Evolutionary conservation across 306 rosid genomes (phyloP), one percentile per base, ranked within the genome.

Genomic region (Sechiopsis laciniata): DNA sequence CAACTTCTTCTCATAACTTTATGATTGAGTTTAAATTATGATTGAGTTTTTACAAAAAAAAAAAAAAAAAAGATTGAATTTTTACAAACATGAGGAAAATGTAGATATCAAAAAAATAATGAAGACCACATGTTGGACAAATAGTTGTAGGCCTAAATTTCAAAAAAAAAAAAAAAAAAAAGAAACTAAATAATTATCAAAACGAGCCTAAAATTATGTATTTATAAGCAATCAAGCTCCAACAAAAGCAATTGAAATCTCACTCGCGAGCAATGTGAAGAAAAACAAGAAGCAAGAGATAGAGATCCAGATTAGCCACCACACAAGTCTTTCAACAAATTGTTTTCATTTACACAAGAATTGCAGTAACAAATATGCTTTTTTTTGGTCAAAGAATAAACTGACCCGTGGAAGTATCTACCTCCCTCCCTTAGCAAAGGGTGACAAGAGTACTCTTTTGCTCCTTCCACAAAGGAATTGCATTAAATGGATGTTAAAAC

Each of bases 321-420:
- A 35, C 37, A 65, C 21, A 37, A 8, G n/a, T 65, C 66, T 37
- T 42, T 26, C 71, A 65, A 65, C 26, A 29, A 65, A 65, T 9
- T 46, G 55, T 46, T 67, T 67, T 26, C 56, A 67, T 67, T 46
- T 67, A 67, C 73, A 69, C 56, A 22, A 69, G 42, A 68, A 68
- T 50, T 50, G 42, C 42, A 46, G 42, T 7, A 69, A 69, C 57
- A 69, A 48, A 48, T 69, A 15, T 68, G 73, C 73, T 19, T 22
- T 22, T 22, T 7, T 29, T 20, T 67, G 6, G 42, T 50, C 57
- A 69, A 69, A 69, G 21, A 69, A 69, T 50, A 21, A 11, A 64
- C 29, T 40, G 71, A 64, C 71, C 71, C 54, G 40, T 15, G 42
- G 29, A 65, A 42, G 12, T n/a, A n/a, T 10, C 14, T 65, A n/a